Evolutionary conservation across 805 yeast genomes (phyloP).

Genomic region (Pichia insulana): DNA sequence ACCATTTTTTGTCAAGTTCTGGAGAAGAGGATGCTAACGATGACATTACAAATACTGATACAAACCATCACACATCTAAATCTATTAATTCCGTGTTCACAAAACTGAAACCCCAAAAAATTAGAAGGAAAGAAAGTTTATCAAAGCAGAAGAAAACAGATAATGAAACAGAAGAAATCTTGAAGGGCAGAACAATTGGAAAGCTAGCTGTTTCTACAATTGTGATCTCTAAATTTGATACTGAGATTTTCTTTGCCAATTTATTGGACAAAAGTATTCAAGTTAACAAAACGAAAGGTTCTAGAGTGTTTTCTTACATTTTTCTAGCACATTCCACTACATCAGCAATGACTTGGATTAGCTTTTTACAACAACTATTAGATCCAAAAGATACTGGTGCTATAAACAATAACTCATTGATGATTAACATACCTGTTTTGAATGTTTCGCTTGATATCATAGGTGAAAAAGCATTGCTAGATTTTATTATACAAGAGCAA

Average conservation of each 20-base stretch:
- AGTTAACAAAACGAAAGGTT: conserved; percentile 26
- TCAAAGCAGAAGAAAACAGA: neutral
- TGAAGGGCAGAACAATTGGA: too few species aligned
- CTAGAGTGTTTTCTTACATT: conserved; percentile 31
- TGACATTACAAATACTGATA: too few species aligned
- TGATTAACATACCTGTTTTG: conserved; percentile 38
- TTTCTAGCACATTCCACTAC: conserved; percentile 44
- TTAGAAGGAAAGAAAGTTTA: too few species aligned
- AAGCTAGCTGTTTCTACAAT: conserved; percentile 7
- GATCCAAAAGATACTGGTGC: conserved; percentile 20
- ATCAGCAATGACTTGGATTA: conserved; percentile 56
- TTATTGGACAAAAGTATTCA: conserved; percentile 63
- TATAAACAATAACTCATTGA: conserved; percentile 5
- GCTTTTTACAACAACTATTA: conserved; percentile 42
- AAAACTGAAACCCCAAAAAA: too few species aligned
- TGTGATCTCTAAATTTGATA: conserved; percentile 13
- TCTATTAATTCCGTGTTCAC: too few species aligned
- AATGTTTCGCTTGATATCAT: conserved; percentile 31
- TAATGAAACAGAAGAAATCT: neutral
- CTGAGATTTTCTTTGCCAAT: conserved; percentile 48
- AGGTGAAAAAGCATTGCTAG: conserved; percentile 1
- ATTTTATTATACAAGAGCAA: neutral
- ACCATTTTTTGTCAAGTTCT: too few species aligned
- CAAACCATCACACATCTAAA: too few species aligned
- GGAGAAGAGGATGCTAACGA: too few species aligned